These are phyloP conservation scores for Salix purpurea DNA, from an alignment of 345 rosid genomes.

Conservation along the genomic window DNA sequence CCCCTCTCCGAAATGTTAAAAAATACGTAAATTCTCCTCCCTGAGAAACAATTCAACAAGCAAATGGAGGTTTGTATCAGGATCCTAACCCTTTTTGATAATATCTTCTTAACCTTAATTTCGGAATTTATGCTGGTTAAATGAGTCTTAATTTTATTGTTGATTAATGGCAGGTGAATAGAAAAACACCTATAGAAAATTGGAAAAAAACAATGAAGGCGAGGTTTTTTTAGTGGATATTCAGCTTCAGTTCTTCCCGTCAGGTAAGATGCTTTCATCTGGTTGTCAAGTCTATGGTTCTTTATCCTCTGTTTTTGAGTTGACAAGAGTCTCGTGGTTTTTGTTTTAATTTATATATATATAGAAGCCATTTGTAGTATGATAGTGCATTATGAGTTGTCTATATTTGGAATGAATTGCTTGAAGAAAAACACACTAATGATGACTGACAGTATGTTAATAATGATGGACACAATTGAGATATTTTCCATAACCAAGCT, in stretches of 20 bases:
- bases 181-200: background rate
- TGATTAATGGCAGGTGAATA: conserved; percentile 20
- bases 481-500: too few relatives aligned
- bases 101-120: conserved; percentile 7
- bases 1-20: background rate
- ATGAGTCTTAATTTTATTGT: background rate
- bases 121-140: conserved; percentile 8
- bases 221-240: conserved; percentile 40
- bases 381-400: too few relatives aligned
- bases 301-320: background rate
- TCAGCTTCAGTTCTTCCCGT: conserved; percentile 75
- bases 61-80: conserved; percentile 46
- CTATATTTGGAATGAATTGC: too few relatives aligned
- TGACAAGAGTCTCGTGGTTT: background rate
- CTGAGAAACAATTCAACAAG: conserved; percentile 22
- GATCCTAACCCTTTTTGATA: conserved; percentile 39
- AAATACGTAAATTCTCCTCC: background rate
- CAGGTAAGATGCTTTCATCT: conserved; percentile 66
- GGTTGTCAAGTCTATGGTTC: conserved; percentile 71
- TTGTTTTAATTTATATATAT: too few relatives aligned
- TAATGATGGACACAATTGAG: too few relatives aligned
- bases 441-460: too few relatives aligned
- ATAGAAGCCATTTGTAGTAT: too few relatives aligned
- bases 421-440: too few relatives aligned
- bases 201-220: too few relatives aligned